Conservation (phyloP, 208 protist species). For the Leishmania mexicana region DNA sequence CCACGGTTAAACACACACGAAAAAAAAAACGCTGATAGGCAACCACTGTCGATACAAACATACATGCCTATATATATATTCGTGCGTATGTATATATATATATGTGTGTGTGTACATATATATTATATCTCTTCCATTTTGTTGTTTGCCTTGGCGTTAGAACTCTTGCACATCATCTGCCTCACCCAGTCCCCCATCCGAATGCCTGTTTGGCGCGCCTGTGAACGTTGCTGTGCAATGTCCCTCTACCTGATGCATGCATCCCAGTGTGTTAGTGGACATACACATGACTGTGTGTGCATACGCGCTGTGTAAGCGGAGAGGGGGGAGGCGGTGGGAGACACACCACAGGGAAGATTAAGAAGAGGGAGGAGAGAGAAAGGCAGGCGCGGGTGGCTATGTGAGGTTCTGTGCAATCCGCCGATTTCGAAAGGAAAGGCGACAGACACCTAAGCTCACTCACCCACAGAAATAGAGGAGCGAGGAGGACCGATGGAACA, state of each 20-base stretch:
- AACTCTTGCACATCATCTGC: neutral
- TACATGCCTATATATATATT: neutral
- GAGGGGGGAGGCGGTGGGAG: neutral
- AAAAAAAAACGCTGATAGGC: neutral
- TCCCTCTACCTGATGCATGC: neutral
- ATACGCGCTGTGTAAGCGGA: neutral
- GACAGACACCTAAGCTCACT: neutral
- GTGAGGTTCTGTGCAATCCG: neutral
- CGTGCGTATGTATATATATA: neutral
- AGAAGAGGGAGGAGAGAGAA: slow-evolving; percentile 5
- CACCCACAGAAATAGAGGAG: neutral
- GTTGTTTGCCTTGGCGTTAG: neutral
- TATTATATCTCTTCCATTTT: neutral
- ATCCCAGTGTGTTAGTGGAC: neutral
- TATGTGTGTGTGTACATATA: neutral
- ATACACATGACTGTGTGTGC: neutral
- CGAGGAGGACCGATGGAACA: neutral
- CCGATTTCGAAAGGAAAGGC: neutral
- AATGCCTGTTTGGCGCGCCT: neutral
- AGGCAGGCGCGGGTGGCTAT: neutral
- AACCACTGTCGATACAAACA: neutral
- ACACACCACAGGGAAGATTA: slow-evolving; percentile 1
- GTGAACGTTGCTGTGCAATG: neutral
- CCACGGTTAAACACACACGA: neutral
- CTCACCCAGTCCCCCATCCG: neutral